phyloP scores from a whole-genome alignment of 257 asterid genomes.

The Solanum appendiculatum region DNA sequence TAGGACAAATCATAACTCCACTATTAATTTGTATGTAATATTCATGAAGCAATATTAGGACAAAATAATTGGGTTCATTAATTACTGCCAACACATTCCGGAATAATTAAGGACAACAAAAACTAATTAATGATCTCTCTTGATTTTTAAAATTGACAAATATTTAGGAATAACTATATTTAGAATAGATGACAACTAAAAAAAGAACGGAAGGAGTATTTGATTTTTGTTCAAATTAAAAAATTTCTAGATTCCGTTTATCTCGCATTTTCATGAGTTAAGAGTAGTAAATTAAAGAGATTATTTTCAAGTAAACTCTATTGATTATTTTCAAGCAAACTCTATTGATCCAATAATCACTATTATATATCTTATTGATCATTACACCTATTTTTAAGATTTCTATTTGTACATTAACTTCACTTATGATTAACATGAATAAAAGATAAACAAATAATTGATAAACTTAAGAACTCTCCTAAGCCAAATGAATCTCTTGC shows the following conservation, averaged over 20 bases:
- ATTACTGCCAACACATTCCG: too few species aligned
- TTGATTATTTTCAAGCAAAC: background rate
- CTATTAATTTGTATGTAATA: too few species aligned
- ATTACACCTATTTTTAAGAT: background rate
- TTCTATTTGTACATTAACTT: background rate
- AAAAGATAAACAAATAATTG: background rate
- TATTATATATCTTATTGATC: background rate
- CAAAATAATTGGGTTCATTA: too few species aligned
- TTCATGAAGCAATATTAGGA: too few species aligned
- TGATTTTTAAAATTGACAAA: background rate
- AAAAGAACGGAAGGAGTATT: rapidly evolving
- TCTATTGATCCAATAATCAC: background rate
- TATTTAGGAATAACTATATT: background rate
- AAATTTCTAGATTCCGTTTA: too few species aligned
- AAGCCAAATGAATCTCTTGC: background rate
- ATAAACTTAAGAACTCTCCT: background rate
- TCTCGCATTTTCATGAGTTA: too few species aligned
- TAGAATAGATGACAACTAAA: background rate
- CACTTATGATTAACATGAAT: background rate
- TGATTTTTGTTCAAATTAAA: background rate
- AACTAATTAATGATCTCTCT: too few species aligned
- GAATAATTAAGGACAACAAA: too few species aligned
- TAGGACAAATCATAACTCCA: too few species aligned
- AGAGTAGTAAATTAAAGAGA: background rate
- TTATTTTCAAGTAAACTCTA: too few species aligned